These are phyloP conservation scores for Microstegium vimineum DNA, from an alignment of 176 grass and related monocot species.

Conservation along the genomic window DNA sequence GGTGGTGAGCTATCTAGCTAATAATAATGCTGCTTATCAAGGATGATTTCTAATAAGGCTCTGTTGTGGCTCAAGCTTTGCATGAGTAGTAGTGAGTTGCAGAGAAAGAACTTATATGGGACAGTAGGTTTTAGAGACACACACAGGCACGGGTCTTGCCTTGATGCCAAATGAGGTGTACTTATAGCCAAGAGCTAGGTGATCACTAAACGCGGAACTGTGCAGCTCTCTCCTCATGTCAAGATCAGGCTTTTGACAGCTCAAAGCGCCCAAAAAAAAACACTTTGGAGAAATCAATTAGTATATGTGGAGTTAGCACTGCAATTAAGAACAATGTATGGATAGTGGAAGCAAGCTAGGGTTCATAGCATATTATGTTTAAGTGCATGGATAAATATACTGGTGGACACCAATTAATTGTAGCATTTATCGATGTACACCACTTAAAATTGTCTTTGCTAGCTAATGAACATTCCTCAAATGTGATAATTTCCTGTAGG, in stretches of 20 bases:
- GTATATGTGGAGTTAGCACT: constrained; percentile 34
- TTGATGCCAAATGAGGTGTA: constrained; percentile 18
- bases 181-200: not conserved
- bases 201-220: not conserved
- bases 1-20: not conserved
- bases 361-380: not conserved
- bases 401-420: not conserved
- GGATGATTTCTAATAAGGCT: not conserved
- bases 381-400: not conserved
- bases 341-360: constrained; percentile 22
- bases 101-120: not conserved
- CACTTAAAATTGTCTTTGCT: too few species aligned
- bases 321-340: constrained; percentile 3
- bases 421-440: too few species aligned
- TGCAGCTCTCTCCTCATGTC: constrained; percentile 9
- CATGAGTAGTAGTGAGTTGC: not conserved
- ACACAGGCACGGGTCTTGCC: constrained; percentile 56
- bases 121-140: not conserved
- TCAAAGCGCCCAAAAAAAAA: constrained; percentile 33
- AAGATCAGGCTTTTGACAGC: not conserved
- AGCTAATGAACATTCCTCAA: too few species aligned
- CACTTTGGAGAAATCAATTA: constrained; percentile 1
- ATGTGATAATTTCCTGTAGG: too few species aligned
- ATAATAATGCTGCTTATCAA: constrained; percentile 10
- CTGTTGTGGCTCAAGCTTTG: constrained; percentile 13